phyloP scores from a whole-genome alignment of 2,329 filamentous ascomycete species.

The Camptophora hylomeconis region DNA sequence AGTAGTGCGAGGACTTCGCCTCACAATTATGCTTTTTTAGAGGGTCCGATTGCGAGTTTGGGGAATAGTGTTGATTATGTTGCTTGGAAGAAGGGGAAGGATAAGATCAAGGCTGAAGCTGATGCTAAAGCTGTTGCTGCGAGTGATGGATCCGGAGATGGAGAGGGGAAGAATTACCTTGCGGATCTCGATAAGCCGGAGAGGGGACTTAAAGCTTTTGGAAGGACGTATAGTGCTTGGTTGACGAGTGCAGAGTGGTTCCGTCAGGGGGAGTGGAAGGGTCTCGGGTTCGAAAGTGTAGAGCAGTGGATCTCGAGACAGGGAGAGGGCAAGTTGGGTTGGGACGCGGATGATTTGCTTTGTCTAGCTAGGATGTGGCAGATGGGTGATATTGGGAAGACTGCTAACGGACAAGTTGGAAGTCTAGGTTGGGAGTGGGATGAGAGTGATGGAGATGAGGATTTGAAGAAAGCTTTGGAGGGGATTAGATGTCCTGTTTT shows the following conservation, averaged over 20 bases:
- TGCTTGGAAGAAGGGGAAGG: slow-evolving; percentile 14
- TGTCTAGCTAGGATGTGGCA: slow-evolving; percentile 34
- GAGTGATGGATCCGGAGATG: too few relatives aligned
- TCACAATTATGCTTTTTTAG: slow-evolving; percentile 36
- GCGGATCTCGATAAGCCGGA: slow-evolving; percentile 19
- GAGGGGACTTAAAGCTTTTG: slow-evolving; percentile 32
- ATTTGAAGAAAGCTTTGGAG: slow-evolving; percentile 14
- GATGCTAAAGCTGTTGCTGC: slow-evolving; percentile 21
- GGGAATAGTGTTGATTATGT: slow-evolving; percentile 29
- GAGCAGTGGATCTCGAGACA: slow-evolving; percentile 26
- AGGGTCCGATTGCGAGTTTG: slow-evolving; percentile 33
- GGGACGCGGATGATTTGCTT: slow-evolving; percentile 34
- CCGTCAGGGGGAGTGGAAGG: slow-evolving; percentile 26
- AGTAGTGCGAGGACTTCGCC: slow-evolving; percentile 32
- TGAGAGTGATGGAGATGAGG: slow-evolving; percentile 8
- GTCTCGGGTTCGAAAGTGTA: slow-evolving; percentile 21
- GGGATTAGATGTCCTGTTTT: slow-evolving; percentile 19
- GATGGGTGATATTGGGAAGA: slow-evolving; percentile 24
- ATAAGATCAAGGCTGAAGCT: slow-evolving; percentile 11
- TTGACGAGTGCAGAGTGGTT: slow-evolving; percentile 36
- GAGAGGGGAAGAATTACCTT: too few relatives aligned
- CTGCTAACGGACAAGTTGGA: slow-evolving; percentile 12
- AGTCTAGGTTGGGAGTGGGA: slow-evolving; percentile 7
- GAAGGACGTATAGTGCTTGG: slow-evolving; percentile 35
- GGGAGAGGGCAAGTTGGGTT: slow-evolving; percentile 23